A percentile compares a stretch with the other conserved stretches of the same genome.
phyloP scores from a whole-genome alignment of 352 stramenopile species.

The Phytopythium sindhum region DNA sequence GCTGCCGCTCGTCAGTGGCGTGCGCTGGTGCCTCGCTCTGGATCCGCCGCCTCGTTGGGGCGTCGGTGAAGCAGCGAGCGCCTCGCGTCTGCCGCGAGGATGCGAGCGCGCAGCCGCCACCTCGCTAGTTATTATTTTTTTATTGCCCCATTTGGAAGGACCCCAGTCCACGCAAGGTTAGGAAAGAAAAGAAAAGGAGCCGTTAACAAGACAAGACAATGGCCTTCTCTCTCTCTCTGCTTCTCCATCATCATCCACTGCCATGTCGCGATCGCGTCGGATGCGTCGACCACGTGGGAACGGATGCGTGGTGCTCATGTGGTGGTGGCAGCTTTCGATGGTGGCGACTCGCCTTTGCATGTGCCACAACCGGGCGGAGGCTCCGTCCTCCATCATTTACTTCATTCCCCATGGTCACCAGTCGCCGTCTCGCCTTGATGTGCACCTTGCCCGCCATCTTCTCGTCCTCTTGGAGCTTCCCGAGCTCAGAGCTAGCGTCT shows the following conservation, averaged over 20 bases:
- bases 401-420: background rate
- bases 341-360: background rate
- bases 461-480: background rate
- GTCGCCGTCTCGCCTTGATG: background rate
- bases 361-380: background rate
- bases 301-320: no score
- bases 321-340: no score
- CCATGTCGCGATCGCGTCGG: background rate
- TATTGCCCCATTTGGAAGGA: conserved; percentile 12
- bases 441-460: background rate
- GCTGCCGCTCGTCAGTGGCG: conserved; percentile 3
- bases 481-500: no score
- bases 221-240: background rate
- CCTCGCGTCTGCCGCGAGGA: background rate
- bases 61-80: background rate
- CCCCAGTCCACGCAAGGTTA: conserved; percentile 2
- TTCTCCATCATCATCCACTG: background rate
- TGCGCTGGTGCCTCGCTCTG: background rate
- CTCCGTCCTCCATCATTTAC: background rate
- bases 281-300: no score
- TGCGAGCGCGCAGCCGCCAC: background rate
- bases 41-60: background rate
- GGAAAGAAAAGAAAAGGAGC: background rate
- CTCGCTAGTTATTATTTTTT: conserved; percentile 10
- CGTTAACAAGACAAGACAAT: background rate